Evolutionary conservation across 345 rosid genomes (phyloP), one percentile per base, ranked within the genome.

Genomic region (Dipteronia dyeriana): DNA sequence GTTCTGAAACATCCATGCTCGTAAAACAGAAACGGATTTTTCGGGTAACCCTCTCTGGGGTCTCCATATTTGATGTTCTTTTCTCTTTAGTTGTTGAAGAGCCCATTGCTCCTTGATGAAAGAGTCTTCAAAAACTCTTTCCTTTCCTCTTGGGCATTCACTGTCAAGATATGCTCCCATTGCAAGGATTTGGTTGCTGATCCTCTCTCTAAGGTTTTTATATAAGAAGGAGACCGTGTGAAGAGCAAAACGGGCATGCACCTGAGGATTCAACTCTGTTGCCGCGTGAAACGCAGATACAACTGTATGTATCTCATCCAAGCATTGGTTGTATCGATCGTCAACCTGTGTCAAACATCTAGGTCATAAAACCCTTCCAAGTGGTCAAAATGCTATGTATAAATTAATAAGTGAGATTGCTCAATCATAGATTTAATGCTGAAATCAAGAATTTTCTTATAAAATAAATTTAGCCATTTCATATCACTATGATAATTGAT

Each of bases 1-100:
- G 88, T 96, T 94, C 69, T 96, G 94, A 84, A 96, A 96, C 99
- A 96, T 96, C 99, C 99, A 96, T 9, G 94, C 87, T 0, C 99
- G 90, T 29, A 96, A 83, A 77, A 96, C 95, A 0, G 97, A 86
- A 45, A 96, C 98, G 5, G 99, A 96, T 82, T 86, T 90, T 76
- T 94, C 98, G 0, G 99, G 99, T 77, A 96, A 83, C 17, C 99
- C 99, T 62, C 99, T 83, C 70, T 96, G 98, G 0, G 98, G 98
- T 78, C 95, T 91, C 99, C 99, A 96, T 39, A 91, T 71, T 53
- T 92, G 97, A 78, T 91, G 89, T 38, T 91, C 93, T 82, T 85
- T 94, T 68, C 81, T 87, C 85, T 88, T 92, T 70, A 90, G 90
- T 86, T 91, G 97, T 82, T 91, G 92, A 67, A 90, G 86, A 39